These are phyloP conservation scores for Apiotrichum gamsii DNA, from an alignment of 1,284 basidiomycete species.

Conservation along the genomic window DNA sequence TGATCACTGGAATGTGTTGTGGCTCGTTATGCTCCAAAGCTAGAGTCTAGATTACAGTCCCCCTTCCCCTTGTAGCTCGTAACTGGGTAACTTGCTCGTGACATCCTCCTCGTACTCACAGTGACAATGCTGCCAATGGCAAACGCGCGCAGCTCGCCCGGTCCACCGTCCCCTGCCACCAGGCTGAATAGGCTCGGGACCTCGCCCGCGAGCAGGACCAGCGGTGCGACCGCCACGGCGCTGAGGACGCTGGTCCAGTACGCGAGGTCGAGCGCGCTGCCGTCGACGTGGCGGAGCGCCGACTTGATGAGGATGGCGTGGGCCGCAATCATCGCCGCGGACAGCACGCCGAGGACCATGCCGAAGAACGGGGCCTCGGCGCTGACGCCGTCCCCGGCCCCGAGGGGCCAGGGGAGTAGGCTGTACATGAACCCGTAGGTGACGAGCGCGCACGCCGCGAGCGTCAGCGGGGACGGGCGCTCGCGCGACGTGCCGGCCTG, in stretches of 20 bases:
- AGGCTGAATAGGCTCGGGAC: not conserved
- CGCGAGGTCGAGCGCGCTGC: slow-evolving; percentile 22
- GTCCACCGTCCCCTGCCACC: not conserved
- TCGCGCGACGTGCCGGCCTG: not conserved
- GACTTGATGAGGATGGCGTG: slow-evolving; percentile 31
- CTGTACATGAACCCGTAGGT: slow-evolving; percentile 30
- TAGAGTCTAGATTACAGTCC: too few species aligned
- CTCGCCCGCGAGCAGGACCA: slow-evolving; percentile 14
- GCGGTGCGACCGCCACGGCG: slow-evolving; percentile 11
- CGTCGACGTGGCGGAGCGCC: slow-evolving; percentile 21
- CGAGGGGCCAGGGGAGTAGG: slow-evolving; percentile 19
- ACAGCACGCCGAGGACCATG: slow-evolving; percentile 23
- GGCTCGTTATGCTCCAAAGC: too few species aligned
- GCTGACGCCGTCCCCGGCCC: not conserved
- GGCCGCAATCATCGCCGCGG: slow-evolving; percentile 22
- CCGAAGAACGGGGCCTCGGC: slow-evolving; percentile 30
- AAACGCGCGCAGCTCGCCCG: slow-evolving; percentile 13
- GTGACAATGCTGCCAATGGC: slow-evolving; percentile 14
- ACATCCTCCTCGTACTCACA: too few species aligned
- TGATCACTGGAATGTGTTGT: too few species aligned
- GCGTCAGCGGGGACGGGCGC: slow-evolving; percentile 9
- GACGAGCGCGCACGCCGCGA: slow-evolving; percentile 23
- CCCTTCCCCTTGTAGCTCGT: too few species aligned
- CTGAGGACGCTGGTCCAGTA: slow-evolving; percentile 26
- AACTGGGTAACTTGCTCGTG: too few species aligned